Percentiles rank a stretch among this genome's conserved stretches.
Conservation (phyloP, 805 yeast species). For the Metschnikowia bowlesiae region DNA sequence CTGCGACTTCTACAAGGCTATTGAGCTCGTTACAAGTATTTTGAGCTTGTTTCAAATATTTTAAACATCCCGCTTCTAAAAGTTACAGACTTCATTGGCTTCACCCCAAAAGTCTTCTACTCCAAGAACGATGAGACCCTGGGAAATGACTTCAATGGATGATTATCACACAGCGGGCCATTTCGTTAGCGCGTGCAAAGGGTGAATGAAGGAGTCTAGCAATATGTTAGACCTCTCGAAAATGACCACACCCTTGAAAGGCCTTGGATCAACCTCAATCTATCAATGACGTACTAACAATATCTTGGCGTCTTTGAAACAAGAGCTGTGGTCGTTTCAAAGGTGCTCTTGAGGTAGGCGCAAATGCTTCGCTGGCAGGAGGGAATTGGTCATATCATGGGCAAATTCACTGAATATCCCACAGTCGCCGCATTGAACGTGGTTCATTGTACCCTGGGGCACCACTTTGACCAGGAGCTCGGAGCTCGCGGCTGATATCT, state of each 20-base stretch:
- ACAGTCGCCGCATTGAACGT: conserved; percentile 26
- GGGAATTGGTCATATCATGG: conserved; percentile 44
- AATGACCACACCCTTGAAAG: conserved; percentile 50
- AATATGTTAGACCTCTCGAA: conserved; percentile 50
- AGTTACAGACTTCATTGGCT: conserved; percentile 32
- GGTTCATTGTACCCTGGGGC: conserved; percentile 5
- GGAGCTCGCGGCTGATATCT: conserved; percentile 24
- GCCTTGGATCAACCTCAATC: conserved; percentile 46
- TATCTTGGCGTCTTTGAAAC: conserved; percentile 29
- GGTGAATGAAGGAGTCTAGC: conserved; percentile 45
- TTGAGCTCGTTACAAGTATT: conserved; percentile 44
- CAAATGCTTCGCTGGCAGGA: conserved; percentile 48
- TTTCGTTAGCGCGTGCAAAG: conserved; percentile 45
- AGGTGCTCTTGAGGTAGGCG: conserved; percentile 12
- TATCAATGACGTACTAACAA: conserved; percentile 39
- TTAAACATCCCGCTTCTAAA: conserved; percentile 36
- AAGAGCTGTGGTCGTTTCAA: conserved; percentile 32
- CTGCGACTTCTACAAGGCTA: conserved; percentile 52
- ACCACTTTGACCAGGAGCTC: not conserved
- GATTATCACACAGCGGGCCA: conserved; percentile 27
- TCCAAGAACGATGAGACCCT: conserved; percentile 4
- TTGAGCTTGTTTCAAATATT: conserved; percentile 46
- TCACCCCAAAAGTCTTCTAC: conserved; percentile 28
- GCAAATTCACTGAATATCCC: conserved; percentile 48
- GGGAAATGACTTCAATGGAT: conserved; percentile 19